Conservation (phyloP, 495 filamentous ascomycete species). For the Penicillium manginii region DNA sequence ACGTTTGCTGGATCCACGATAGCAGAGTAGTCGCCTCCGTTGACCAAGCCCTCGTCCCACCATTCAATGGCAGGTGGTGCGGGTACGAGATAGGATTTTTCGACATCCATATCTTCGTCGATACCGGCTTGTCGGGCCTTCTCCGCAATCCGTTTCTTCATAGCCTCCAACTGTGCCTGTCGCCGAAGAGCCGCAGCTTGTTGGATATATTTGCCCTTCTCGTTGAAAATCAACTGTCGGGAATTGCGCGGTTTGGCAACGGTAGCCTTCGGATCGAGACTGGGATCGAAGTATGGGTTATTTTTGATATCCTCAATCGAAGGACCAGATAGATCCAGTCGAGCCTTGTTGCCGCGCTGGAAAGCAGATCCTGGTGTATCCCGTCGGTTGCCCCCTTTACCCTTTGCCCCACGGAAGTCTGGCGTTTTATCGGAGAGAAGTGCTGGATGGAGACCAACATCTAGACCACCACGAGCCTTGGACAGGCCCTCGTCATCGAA, state of each 20-base stretch:
- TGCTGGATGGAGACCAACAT: constrained; percentile 88
- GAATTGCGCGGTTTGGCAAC: constrained; percentile 66
- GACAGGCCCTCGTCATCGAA: constrained; percentile 53
- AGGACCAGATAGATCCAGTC: constrained; percentile 71
- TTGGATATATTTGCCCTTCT: constrained; percentile 95
- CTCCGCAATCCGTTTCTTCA: constrained; percentile 91
- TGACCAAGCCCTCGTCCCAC: constrained; percentile 93
- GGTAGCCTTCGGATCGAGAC: constrained; percentile 63
- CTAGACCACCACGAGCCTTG: constrained; percentile 74
- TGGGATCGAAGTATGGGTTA: constrained; percentile 89
- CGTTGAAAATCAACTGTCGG: constrained; percentile 84
- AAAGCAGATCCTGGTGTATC: constrained; percentile 47
- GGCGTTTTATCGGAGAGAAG: constrained; percentile 73
- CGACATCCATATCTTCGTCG: constrained; percentile 86
- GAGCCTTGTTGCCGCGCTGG: constrained; percentile 51
- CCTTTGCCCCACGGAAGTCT: constrained; percentile 63
- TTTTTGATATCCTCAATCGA: constrained; percentile 67
- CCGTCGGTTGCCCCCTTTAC: constrained; percentile 59
- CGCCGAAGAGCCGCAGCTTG: constrained; percentile 86
- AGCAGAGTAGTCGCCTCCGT: constrained; percentile 70
- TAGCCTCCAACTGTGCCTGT: constrained; percentile 85
- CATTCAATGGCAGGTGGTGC: constrained; percentile 89
- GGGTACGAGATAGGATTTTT: constrained; percentile 84
- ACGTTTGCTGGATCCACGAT: constrained; percentile 65
- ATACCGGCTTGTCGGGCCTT: constrained; percentile 82